Conservation (phyloP, 2,329 filamentous ascomycete species). For the Erysiphe pulchra region DNA sequence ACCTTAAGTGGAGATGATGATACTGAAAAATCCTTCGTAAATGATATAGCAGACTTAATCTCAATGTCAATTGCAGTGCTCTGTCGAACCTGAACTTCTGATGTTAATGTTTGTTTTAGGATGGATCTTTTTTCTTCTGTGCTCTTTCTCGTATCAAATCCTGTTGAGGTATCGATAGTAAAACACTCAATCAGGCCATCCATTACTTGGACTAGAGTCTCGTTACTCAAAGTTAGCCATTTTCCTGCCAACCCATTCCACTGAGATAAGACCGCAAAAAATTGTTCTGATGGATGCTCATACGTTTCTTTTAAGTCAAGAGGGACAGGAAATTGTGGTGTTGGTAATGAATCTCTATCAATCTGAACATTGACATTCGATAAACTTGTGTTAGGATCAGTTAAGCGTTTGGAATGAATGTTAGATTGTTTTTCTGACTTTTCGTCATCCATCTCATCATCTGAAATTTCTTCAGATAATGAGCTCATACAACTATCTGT, state of each 20-base stretch:
- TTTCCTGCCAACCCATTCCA: conserved; percentile 7
- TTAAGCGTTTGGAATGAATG: conserved; percentile 11
- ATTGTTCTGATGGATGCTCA: neutral
- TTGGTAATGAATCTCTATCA: neutral
- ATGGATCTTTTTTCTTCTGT: neutral
- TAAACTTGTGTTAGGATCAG: conserved; percentile 3
- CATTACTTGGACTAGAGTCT: conserved; percentile 26
- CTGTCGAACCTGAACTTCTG: conserved; percentile 67
- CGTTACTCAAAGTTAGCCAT: conserved; percentile 31
- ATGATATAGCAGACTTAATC: conserved; percentile 47
- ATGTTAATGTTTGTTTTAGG: conserved; percentile 62
- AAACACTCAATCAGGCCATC: conserved; percentile 34
- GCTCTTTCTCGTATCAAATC: neutral
- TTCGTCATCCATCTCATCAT: conserved; percentile 16
- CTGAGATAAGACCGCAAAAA: neutral
- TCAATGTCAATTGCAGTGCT: conserved; percentile 87
- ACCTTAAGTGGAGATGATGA: neutral
- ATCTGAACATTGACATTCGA: neutral
- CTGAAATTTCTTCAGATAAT: conserved; percentile 19
- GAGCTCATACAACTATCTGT: conserved; percentile 28
- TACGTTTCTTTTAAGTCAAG: neutral
- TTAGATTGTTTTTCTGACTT: conserved; percentile 1
- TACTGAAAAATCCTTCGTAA: neutral
- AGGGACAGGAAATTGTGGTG: neutral
- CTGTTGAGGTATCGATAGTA: neutral